Base-by-base conservation (phyloP, 2,329 filamentous ascomycete genomes). In the Aspergillus sp. region DNA sequence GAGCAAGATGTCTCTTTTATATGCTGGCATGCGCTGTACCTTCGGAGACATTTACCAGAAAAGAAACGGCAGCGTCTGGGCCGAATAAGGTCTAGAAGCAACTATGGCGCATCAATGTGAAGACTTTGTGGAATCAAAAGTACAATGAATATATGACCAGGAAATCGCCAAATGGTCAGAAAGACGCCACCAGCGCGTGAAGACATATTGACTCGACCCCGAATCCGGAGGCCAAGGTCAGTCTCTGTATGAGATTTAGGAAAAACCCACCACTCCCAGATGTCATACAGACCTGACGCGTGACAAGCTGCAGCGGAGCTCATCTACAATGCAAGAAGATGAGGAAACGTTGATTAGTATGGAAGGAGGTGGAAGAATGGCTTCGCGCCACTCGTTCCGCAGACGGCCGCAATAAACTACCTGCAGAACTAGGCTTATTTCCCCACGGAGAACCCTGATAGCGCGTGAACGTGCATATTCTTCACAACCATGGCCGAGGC, bases 391-490 rank as follows among this genome's bases (percentile, higher is more conserved):
- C 16, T 10, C 10, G 13, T 30, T 22, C 42, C 22, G 20, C 26
- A 26, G 4, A 45, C 10, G 20, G n/a, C 32, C 9, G 26, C 26
- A 33, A 46, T 49, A 44, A 35, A 19, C 26, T 20, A 42, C 26
- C 36, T 33, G 47, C 47, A 35, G 40, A 17, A 33, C 36, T 49
- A 49, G 36, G 22, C 47, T 48, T 33, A 16, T 44, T 49, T 49
- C 38, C 38, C 47, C 47, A 49, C 47, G 36, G 47, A 49, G 47
- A 43, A 24, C 32, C 35, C 46, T 48, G 35, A 22, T 20, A 22
- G 24, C 14, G 14, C 43, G 43, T 33, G 14, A 14, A 45, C 7
- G 38, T 36, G 17, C 45, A 19, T 36, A 16, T 35, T 47, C 17
- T 42, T 42, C 38, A 42, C 17, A 10, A 4, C 10, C 19, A 42